Conservation (phyloP, 257 asterid species). For the Nicotiana obtusifolia region DNA sequence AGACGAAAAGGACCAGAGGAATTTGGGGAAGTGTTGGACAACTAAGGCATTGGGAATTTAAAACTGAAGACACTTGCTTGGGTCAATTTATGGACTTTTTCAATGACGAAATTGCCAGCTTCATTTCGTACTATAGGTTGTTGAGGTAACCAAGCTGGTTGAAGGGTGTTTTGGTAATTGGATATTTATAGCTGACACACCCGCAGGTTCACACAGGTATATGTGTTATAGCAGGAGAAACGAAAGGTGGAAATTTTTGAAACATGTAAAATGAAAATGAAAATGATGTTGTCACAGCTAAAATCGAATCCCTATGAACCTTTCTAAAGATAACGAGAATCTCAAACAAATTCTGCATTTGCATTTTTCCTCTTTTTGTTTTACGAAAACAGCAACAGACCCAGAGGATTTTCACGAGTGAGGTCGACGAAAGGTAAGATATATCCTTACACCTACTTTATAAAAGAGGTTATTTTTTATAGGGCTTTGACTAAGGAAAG, state of each 20-base stretch:
- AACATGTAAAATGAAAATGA: background rate
- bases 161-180: background rate
- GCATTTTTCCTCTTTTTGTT: background rate
- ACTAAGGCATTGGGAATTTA: constrained; percentile 20
- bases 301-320: background rate
- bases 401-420: too few species aligned
- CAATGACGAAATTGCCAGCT: background rate
- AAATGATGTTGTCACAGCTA: background rate
- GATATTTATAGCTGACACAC: background rate
- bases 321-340: background rate
- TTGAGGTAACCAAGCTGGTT: background rate
- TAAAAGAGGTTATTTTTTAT: too few species aligned
- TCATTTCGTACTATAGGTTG: background rate
- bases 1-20: background rate
- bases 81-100: background rate
- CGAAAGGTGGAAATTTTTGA: background rate
- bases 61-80: constrained; percentile 1
- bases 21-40: constrained; percentile 17
- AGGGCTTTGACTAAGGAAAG: too few species aligned
- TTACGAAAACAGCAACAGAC: too few species aligned
- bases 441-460: too few species aligned
- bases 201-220: background rate
- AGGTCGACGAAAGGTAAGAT: too few species aligned
- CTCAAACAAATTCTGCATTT: background rate
- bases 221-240: background rate